Base-by-base conservation (phyloP, 352 stramenopile species). In the Phytophthora capsici region DNA sequence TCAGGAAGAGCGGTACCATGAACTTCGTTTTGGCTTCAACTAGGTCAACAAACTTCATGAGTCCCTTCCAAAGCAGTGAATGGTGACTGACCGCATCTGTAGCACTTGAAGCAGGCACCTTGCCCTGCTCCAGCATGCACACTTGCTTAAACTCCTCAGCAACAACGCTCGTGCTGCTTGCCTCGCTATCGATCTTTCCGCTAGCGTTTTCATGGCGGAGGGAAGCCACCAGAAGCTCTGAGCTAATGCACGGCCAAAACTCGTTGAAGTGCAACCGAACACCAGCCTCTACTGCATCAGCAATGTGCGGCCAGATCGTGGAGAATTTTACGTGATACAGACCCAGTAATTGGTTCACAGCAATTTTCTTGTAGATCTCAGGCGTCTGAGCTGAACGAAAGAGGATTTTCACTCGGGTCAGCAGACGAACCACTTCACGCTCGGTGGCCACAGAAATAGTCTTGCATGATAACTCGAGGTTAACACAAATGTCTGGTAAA, bases 321-420 rank as follows among this genome's bases (percentile, higher is more conserved):
- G 89, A 82, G 52, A 95, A 95, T 62, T 96, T 96, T 55, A 96
- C 86, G 57, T 96, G 88, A 67, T 91, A 94, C 17, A 95, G 63
- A 49, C 89, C 89, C 32, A 94, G 74, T 23, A 95, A 64, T 17
- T 93, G 86, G 43, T 89, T 83, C 25, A 90, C 67, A 3, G 88
- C 85, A 22, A 93, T 56, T 25, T 83, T 74, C 72, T 95, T 94
- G 79, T 94, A 93, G 9, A 94, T 26, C 0, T 63, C 46, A n/a
- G 89, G 89, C 0, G 84, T 93, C 61, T 96, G 84, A 23, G 75
- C 53, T 3, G 86, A 92, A 6, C 85, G 77, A 37, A 71, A 82
- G 2, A 95, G 56, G 23, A 95, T 84, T 64, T 95, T 93, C 19
- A 95, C 75, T 17, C 88, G 86, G 9, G 80, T 89, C 16, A 96